Evolutionary conservation across 352 stramenopile genomes (phyloP).

Genomic region (Globisporangium cystogenes): DNA sequence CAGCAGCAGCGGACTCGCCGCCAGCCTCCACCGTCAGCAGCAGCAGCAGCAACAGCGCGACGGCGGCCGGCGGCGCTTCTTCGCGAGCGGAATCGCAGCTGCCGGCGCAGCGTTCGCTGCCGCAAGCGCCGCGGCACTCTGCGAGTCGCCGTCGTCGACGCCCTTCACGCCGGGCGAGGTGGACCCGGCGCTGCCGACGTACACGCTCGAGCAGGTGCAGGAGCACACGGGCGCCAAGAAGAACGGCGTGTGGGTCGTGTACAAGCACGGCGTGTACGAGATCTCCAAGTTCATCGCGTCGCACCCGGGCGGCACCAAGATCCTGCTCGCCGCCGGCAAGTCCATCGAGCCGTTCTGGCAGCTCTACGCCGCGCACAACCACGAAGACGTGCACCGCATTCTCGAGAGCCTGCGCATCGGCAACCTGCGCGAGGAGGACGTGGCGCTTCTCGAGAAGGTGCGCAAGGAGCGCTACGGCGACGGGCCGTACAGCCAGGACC

Average conservation of each 20-base stretch:
- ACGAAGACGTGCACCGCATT: conserved; percentile 88
- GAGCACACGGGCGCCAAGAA: conserved; percentile 64
- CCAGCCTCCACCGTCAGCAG: not conserved
- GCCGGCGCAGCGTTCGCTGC: not conserved
- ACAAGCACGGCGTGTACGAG: conserved; percentile 94
- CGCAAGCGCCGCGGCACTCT: conserved; percentile 4
- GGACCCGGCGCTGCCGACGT: conserved; percentile 49
- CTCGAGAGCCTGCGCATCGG: conserved; percentile 90
- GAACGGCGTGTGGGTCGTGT: conserved; percentile 91
- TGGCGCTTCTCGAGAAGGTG: conserved; percentile 82
- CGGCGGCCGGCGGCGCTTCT: not conserved
- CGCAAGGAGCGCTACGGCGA: conserved; percentile 79
- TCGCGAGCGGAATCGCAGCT: conserved; percentile 2
- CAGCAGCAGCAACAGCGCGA: not conserved
- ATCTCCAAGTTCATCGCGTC: conserved; percentile 94
- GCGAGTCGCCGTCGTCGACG: conserved; percentile 6
- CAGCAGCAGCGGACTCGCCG: not conserved
- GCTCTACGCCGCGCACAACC: conserved; percentile 95
- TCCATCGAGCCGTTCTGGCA: conserved; percentile 94
- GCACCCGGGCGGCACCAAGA: conserved; percentile 91
- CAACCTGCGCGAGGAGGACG: conserved; percentile 85
- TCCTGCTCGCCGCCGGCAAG: conserved; percentile 82
- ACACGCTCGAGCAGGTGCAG: conserved; percentile 63
- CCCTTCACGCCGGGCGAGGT: conserved; percentile 19
- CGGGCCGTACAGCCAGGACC: conserved; percentile 93